A percentile compares a stretch with the other conserved stretches of the same genome.
Conservation (phyloP, 2,329 filamentous ascomycete species). For the Fusarium euwallaceae region DNA sequence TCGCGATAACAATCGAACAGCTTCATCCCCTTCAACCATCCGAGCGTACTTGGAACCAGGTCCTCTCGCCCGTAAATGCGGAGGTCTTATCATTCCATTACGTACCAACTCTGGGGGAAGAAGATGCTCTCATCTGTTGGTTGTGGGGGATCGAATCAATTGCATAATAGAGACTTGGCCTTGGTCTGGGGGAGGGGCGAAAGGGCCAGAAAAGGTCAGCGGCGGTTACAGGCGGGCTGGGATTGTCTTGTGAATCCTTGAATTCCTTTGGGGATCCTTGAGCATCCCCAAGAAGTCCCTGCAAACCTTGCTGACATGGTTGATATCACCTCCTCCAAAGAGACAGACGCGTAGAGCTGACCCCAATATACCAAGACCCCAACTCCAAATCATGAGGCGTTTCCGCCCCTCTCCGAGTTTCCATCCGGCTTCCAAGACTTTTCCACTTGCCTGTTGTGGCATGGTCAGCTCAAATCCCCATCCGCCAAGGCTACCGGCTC, state of each 20-base stretch:
- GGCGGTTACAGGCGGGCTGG: constrained; percentile 32
- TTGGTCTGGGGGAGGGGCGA: constrained; percentile 38
- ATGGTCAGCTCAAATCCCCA: constrained; percentile 15
- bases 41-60: constrained; percentile 20
- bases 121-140: constrained; percentile 15
- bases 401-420: constrained; percentile 8
- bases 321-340: background rate
- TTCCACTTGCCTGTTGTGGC: constrained; percentile 37
- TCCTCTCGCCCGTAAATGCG: constrained; percentile 20
- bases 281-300: constrained; percentile 8
- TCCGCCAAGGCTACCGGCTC: constrained; percentile 31
- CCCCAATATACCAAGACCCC: constrained; percentile 30
- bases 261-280: constrained; percentile 15
- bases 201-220: constrained; percentile 18
- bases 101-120: constrained; percentile 29
- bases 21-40: constrained; percentile 5
- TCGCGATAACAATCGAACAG: background rate
- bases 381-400: constrained; percentile 21
- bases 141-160: constrained; percentile 33
- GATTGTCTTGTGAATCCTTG: constrained; percentile 11
- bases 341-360: background rate
- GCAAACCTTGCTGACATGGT: constrained; percentile 8
- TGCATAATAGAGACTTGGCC: constrained; percentile 27
- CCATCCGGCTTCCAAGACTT: constrained; percentile 35
- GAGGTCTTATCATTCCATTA: constrained; percentile 34